phyloP scores from a whole-genome alignment of 2,329 filamentous ascomycete genomes.

The Aspergillus fijiensis region DNA sequence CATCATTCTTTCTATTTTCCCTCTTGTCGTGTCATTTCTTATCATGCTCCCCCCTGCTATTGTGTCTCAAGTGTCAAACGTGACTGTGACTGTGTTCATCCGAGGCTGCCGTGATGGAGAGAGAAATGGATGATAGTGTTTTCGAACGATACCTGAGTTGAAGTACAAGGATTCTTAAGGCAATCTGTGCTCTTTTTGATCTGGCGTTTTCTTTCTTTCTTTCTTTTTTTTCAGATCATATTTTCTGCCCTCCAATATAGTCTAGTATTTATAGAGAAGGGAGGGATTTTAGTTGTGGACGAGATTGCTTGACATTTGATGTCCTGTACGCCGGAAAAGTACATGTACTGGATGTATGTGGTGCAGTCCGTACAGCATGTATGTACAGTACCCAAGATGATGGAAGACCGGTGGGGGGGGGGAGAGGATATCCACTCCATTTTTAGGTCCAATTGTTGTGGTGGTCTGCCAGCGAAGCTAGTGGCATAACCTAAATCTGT shows the following conservation, averaged over 20 bases:
- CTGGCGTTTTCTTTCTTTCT: too few species aligned
- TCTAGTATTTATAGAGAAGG: too few species aligned
- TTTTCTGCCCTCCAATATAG: too few species aligned
- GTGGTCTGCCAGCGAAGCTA: background rate
- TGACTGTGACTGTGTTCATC: background rate
- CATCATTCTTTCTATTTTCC: background rate
- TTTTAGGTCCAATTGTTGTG: background rate
- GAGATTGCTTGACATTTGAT: too few species aligned
- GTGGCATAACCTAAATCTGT: background rate
- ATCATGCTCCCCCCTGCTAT: background rate
- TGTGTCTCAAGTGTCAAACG: background rate
- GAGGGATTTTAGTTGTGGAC: too few species aligned
- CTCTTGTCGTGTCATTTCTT: background rate
- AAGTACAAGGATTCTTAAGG: background rate
- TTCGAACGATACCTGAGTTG: background rate
- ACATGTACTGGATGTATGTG: too few species aligned
- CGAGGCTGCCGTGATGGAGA: background rate
- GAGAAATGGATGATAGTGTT: background rate
- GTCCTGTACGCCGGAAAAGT: too few species aligned
- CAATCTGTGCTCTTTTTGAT: too few species aligned
- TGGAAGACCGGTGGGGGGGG: background rate
- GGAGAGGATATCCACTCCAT: background rate
- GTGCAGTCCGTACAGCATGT: background rate
- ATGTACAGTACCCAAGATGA: background rate
- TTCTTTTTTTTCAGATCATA: too few species aligned